A percentile compares a stretch with the other conserved stretches of the same genome.
These are phyloP conservation scores for Suhomyces tanzawaensis DNA, from an alignment of 805 yeast species.

Conservation along the genomic window DNA sequence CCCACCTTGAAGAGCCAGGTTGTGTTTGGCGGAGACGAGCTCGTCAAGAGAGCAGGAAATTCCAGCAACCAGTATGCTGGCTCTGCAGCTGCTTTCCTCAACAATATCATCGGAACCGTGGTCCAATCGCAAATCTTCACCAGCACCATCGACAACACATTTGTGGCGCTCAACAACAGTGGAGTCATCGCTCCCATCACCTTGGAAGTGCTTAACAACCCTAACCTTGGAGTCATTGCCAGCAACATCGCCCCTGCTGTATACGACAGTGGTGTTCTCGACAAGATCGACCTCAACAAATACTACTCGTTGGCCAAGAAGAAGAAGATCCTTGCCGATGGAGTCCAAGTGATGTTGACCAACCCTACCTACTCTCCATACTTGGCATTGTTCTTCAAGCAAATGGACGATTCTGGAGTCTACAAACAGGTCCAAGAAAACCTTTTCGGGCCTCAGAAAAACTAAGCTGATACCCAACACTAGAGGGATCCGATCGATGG, in stretches of 20 bases:
- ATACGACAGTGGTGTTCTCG: conserved; percentile 32
- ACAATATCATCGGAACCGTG: conserved; percentile 21
- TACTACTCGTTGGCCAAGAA: conserved; percentile 23
- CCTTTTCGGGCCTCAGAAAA: conserved; percentile 23
- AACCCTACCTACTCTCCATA: conserved; percentile 31
- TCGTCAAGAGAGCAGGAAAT: conserved; percentile 5
- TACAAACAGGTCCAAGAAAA: conserved; percentile 27
- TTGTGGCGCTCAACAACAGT: conserved; percentile 31
- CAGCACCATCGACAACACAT: conserved; percentile 19
- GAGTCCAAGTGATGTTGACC: conserved; percentile 25
- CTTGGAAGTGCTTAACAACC: conserved; percentile 23
- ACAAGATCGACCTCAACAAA: conserved; percentile 27
- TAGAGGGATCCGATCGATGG: too few relatives aligned
- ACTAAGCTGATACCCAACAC: not conserved
- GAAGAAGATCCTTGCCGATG: conserved; percentile 18
- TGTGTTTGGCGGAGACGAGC: not conserved
- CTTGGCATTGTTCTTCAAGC: conserved; percentile 28
- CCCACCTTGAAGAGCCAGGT: conserved; percentile 4
- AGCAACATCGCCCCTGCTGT: conserved; percentile 24
- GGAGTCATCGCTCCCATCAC: conserved; percentile 27
- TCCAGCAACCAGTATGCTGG: conserved; percentile 23
- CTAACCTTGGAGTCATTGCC: conserved; percentile 16
- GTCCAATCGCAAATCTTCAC: conserved; percentile 7
- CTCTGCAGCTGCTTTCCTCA: conserved; percentile 29
- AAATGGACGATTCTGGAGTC: conserved; percentile 30